Evolutionary conservation across 2,329 filamentous ascomycete species (phyloP), one percentile per base, ranked within the genome.

Genomic region (Nemania sp.): DNA sequence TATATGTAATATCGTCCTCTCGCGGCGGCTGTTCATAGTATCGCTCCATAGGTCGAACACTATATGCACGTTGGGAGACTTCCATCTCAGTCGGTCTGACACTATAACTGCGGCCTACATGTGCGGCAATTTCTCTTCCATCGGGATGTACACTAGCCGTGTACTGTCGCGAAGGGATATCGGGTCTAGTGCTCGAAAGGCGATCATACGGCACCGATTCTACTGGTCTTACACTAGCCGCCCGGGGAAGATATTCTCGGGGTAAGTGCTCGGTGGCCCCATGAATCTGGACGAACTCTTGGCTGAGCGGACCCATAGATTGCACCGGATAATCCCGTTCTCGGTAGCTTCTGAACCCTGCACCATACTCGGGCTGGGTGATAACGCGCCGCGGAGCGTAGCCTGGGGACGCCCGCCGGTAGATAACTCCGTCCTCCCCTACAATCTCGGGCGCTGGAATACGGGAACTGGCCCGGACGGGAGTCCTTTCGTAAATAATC

Each of bases 401-500:
- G 7, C 75, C 65, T 2, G 84, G 81, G 3, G 85, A 76, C 1
- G 77, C 64, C 49, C 77, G 73, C 42, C 75, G 70, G 60, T 84
- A 85, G 4, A 82, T 64, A 22, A 77, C 61, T 3, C 72, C 71
- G 19, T 78, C 76, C 23, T 85, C 81, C 22, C 80, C 76, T 51
- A 77, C 77, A 2, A 75, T 69, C 7, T 76, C 72, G 17, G 76
- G 64, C 7, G 64, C 75, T 4, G 80, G 69, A 52, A 80, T 77
- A 54, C 80, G 77, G 4, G 81, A 78, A 5, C 77, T 66, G 39
- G 80, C 75, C 30, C 81, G 79, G 19, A 77, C 74, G 1, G 79
- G 75, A 11, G 78, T 72, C 61, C 86, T 81, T 65, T 93, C 89
- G 62, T 91, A 91, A 37, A 86, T 71, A 47, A 84, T 67, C 51